These are phyloP conservation scores for Cyphellophora europaea DNA, from an alignment of 2,329 filamentous ascomycete genomes.

Conservation along the genomic window DNA sequence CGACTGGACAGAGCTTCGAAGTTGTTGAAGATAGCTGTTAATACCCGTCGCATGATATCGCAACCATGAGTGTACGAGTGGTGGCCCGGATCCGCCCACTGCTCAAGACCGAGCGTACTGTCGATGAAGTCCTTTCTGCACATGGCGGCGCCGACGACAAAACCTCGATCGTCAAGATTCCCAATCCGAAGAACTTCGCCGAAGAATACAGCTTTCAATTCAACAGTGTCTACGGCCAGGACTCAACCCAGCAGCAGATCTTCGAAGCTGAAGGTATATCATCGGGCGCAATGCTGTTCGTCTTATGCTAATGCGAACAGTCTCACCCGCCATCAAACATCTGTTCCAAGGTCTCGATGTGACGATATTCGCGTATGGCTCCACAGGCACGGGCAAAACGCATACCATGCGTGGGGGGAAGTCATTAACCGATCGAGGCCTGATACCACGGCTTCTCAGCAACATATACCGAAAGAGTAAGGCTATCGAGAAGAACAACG, in stretches of 20 bases:
- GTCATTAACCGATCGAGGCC: conserved; percentile 73
- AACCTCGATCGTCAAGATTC: conserved; percentile 69
- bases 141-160: conserved; percentile 52
- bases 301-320: conserved; percentile 36
- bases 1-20: too few species aligned
- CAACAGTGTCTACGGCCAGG: conserved; percentile 79
- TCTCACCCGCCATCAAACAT: conserved; percentile 81
- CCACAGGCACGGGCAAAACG: conserved; percentile 89
- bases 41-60: too few species aligned
- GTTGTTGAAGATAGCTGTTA: too few species aligned
- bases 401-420: conserved; percentile 92
- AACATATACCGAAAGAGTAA: conserved; percentile 75
- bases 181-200: conserved; percentile 82
- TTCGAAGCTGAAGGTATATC: conserved; percentile 73
- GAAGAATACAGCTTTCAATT: conserved; percentile 94
- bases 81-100: conserved; percentile 86
- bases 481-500: conserved; percentile 73
- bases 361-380: conserved; percentile 86
- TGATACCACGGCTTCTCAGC: conserved; percentile 78
- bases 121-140: conserved; percentile 68
- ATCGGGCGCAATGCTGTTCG: not conserved
- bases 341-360: conserved; percentile 83
- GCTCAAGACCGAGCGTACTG: conserved; percentile 73
- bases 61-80: conserved; percentile 55
- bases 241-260: conserved; percentile 72